Evolutionary conservation across 257 asterid species (phyloP).

Genomic region (Nicotiana attenuata): DNA sequence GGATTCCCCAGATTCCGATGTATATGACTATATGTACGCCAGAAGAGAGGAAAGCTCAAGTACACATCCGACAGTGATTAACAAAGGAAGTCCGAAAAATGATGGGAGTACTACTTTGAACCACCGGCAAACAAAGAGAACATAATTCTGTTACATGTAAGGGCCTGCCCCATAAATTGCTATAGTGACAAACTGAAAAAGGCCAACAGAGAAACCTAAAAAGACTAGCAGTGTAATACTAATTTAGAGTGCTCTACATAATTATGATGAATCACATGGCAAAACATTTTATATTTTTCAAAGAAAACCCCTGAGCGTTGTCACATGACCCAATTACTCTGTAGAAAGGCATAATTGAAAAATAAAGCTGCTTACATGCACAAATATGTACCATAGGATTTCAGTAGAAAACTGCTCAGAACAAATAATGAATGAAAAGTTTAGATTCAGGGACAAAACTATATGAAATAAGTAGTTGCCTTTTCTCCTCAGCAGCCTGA

Average conservation of each 20-base stretch:
- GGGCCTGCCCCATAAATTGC: background rate
- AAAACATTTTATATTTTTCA: background rate
- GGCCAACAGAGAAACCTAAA: background rate
- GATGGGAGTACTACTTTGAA: background rate
- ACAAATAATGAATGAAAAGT: background rate
- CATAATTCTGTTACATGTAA: background rate
- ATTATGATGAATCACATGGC: slow-evolving; percentile 2
- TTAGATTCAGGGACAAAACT: background rate
- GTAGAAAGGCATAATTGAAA: background rate
- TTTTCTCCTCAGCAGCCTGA: slow-evolving; percentile 90
- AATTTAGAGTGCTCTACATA: background rate
- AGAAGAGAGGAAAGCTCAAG: background rate
- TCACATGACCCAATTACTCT: background rate
- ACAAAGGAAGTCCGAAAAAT: background rate
- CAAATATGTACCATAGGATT: background rate
- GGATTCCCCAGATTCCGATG: background rate
- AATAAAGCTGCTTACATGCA: background rate
- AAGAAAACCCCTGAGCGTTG: background rate
- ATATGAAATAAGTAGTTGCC: slow-evolving; percentile 26
- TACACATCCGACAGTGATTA: background rate
- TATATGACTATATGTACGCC: background rate
- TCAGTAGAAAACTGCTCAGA: background rate
- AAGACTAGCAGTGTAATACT: background rate
- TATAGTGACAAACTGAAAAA: background rate
- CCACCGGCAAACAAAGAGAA: background rate